Evolutionary conservation across 2,329 filamentous ascomycete genomes (phyloP), one percentile per base, ranked within the genome.

Genomic region (Dactylellina leptospora): DNA sequence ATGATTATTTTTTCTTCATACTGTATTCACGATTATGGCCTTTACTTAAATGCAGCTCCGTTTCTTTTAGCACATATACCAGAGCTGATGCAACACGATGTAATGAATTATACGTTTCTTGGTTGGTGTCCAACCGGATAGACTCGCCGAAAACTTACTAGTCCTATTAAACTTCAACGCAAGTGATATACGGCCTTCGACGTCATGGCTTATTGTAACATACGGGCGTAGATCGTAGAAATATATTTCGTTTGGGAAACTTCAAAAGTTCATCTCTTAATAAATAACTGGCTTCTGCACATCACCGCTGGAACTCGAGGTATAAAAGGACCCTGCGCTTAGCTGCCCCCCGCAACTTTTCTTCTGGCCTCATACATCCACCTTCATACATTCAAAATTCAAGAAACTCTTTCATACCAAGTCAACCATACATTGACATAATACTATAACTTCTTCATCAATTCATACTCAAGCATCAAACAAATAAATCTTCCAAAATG

Each of bases 251-350:
- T n/a, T n/a, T n/a, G n/a, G n/a, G n/a, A n/a, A n/a, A n/a, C n/a
- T n/a, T n/a, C n/a, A n/a, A n/a, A n/a, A n/a, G n/a, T n/a, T n/a
- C n/a, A n/a, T n/a, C n/a, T n/a, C n/a, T n/a, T n/a, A n/a, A n/a
- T n/a, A n/a, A n/a, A n/a, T n/a, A n/a, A n/a, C 23, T 25, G 11
- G 42, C 42, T 47, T 47, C 36, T 40, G 36, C 8, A 16, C 18
- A 40, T 40, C 36, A 40, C 18, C n/a, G n/a, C 18, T 40, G 6
- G 22, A 48, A 45, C n/a, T 45, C n/a, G n/a, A 9, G 18, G 36
- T 40, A 40, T 40, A 40, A 40, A 40, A 40, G 36, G 36, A 40
- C 6, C 30, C 36, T 40, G n/a, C n/a, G n/a, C n/a, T n/a, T n/a
- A n/a, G n/a, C 36, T 40, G 36, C 11, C 36, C 11, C 36, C 36